Evolutionary conservation across 176 grass and related monocot species (phyloP).

Genomic region (Aechmea fasciata): DNA sequence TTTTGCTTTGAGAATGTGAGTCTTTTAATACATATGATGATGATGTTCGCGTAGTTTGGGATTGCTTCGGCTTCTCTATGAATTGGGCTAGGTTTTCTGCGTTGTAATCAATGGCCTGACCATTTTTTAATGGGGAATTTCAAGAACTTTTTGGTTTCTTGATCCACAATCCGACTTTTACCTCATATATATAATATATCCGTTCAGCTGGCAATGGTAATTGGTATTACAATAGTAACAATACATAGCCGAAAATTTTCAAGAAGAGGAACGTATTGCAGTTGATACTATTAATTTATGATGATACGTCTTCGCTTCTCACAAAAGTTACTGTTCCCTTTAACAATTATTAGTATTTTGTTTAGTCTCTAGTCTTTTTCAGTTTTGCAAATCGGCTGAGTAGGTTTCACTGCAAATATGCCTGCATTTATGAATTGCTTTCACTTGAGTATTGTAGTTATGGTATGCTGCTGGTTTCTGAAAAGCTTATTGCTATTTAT

Average conservation of each 20-base stretch:
- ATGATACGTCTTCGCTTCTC: neutral
- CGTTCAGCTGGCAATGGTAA: neutral
- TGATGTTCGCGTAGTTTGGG: neutral
- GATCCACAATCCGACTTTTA: neutral
- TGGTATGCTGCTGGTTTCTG: too few relatives aligned
- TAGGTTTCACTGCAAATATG: too few relatives aligned
- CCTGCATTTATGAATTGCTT: too few relatives aligned
- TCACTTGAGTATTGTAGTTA: too few relatives aligned
- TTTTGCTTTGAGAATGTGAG: too few relatives aligned
- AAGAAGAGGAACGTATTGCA: neutral
- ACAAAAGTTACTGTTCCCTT: too few relatives aligned
- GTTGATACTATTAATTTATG: neutral
- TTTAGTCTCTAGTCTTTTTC: too few relatives aligned
- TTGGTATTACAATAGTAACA: neutral
- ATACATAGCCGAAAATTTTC: neutral
- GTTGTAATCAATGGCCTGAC: neutral
- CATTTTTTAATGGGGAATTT: neutral
- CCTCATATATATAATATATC: neutral
- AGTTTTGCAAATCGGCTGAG: too few relatives aligned
- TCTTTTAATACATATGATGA: too few relatives aligned
- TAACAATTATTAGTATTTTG: too few relatives aligned
- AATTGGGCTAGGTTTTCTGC: neutral
- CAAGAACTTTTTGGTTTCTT: neutral
- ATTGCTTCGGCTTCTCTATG: neutral
- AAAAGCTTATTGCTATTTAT: too few relatives aligned